phyloP scores from a whole-genome alignment of 1,284 basidiomycete genomes.

The Porphyrellus sp. region DNA sequence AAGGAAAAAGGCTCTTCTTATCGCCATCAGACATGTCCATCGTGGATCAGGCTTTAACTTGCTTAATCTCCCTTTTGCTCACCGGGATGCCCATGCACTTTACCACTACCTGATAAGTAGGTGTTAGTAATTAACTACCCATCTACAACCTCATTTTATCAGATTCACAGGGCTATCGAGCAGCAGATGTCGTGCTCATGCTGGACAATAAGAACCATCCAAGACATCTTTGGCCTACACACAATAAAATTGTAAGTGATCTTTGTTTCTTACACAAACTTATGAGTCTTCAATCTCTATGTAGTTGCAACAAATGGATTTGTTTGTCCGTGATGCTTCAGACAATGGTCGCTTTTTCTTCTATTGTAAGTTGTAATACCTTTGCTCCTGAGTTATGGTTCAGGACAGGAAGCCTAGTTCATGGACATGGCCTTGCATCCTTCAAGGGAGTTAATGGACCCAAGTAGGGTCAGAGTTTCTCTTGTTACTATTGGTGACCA shows the following conservation, averaged over 20 bases:
- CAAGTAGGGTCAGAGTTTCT: too few species aligned
- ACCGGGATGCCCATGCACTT: slow-evolving; percentile 22
- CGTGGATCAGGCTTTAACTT: slow-evolving; percentile 8
- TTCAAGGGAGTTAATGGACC: too few species aligned
- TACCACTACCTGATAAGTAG: slow-evolving; percentile 18
- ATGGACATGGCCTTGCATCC: too few species aligned
- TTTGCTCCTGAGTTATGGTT: too few species aligned
- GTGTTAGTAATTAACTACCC: not conserved
- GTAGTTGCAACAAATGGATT: too few species aligned
- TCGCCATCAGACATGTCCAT: slow-evolving; percentile 17
- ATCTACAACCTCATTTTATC: not conserved
- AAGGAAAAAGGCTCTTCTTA: slow-evolving; percentile 26
- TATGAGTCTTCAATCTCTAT: too few species aligned
- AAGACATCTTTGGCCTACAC: slow-evolving; percentile 26
- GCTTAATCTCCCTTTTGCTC: slow-evolving; percentile 18
- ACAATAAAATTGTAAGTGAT: slow-evolving; percentile 33
- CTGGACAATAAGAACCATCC: slow-evolving; percentile 24
- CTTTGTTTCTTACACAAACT: too few species aligned
- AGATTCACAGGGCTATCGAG: slow-evolving; percentile 27
- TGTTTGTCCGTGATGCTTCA: too few species aligned
- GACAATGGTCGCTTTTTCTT: too few species aligned
- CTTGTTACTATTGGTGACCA: too few species aligned
- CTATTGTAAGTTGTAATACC: too few species aligned
- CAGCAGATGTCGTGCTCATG: slow-evolving; percentile 33
- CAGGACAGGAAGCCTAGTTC: too few species aligned